Percentiles rank a stretch among this genome's conserved stretches.
phyloP scores from a whole-genome alignment of 352 stramenopile species.

The Elongisporangium undulatum region DNA sequence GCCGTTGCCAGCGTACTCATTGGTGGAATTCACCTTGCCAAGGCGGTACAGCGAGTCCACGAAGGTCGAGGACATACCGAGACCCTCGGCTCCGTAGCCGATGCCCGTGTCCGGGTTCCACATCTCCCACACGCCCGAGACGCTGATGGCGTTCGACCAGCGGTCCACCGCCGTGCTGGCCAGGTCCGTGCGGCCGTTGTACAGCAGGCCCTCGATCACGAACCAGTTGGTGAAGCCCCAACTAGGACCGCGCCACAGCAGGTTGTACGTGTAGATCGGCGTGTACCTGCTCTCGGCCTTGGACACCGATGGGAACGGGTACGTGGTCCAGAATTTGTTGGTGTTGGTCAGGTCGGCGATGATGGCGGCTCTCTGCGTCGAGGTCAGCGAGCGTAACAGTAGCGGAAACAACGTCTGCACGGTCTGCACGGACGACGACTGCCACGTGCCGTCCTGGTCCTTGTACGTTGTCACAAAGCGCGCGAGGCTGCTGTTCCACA shows the following conservation, averaged over 20 bases:
- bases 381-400: conserved; percentile 11
- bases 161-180: conserved; percentile 14
- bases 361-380: conserved; percentile 7
- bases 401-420: conserved; percentile 14
- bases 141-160: conserved; percentile 12
- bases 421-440: conserved; percentile 13
- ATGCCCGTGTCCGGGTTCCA: conserved; percentile 16
- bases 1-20: conserved; percentile 14
- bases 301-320: conserved; percentile 13
- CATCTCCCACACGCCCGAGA: conserved; percentile 15
- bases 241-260: conserved; percentile 15
- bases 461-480: conserved; percentile 19
- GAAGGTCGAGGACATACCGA: conserved; percentile 13
- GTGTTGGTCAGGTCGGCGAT: conserved; percentile 12
- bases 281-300: conserved; percentile 16
- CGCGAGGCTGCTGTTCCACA: conserved; percentile 12
- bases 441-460: conserved; percentile 18
- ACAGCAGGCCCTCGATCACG: conserved; percentile 15
- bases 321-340: conserved; percentile 15
- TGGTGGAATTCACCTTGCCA: conserved; percentile 11
- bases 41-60: conserved; percentile 14
- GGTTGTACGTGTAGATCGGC: conserved; percentile 15
- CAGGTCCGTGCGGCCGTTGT: conserved; percentile 6
- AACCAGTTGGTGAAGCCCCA: conserved; percentile 21
- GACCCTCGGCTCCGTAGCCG: conserved; percentile 15